These are phyloP conservation scores for Pseudotulostoma volvatum DNA, from an alignment of 495 filamentous ascomycete genomes.

Conservation along the genomic window DNA sequence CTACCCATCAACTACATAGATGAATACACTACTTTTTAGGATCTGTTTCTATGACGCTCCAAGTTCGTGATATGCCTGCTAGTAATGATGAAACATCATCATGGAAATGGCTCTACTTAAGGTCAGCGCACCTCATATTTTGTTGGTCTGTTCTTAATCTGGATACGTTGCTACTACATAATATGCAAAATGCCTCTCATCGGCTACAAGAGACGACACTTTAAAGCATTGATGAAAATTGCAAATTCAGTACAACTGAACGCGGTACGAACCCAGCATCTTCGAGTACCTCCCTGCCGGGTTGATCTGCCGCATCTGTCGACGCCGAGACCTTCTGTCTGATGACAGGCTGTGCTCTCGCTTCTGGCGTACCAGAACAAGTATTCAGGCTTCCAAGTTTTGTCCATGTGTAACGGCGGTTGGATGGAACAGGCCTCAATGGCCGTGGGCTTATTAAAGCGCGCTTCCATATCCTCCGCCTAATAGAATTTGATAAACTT, in stretches of 20 bases:
- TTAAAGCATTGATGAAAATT: constrained; percentile 3
- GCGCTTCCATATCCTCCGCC: background rate
- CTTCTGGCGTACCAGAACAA: constrained; percentile 1
- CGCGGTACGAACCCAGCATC: background rate
- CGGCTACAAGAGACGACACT: too few relatives aligned
- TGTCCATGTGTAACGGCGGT: constrained; percentile 1
- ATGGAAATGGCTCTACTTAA: too few relatives aligned
- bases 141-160: too few relatives aligned
- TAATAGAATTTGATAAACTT: constrained; percentile 9
- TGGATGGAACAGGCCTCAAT: constrained; percentile 1
- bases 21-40: too few relatives aligned
- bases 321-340: constrained; percentile 17
- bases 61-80: too few relatives aligned
- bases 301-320: too few relatives aligned
- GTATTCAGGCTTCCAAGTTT: background rate
- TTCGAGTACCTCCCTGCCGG: constrained; percentile 8
- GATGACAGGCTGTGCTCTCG: constrained; percentile 11
- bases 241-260: constrained; percentile 1
- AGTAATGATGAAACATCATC: too few relatives aligned
- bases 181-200: too few relatives aligned
- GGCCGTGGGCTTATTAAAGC: constrained; percentile 9
- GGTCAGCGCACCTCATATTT: too few relatives aligned
- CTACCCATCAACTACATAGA: too few relatives aligned
- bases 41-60: too few relatives aligned
- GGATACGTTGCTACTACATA: too few relatives aligned